Conservation (phyloP, 2,329 filamentous ascomycete species). For the Aspergillus sclerotialis region DNA sequence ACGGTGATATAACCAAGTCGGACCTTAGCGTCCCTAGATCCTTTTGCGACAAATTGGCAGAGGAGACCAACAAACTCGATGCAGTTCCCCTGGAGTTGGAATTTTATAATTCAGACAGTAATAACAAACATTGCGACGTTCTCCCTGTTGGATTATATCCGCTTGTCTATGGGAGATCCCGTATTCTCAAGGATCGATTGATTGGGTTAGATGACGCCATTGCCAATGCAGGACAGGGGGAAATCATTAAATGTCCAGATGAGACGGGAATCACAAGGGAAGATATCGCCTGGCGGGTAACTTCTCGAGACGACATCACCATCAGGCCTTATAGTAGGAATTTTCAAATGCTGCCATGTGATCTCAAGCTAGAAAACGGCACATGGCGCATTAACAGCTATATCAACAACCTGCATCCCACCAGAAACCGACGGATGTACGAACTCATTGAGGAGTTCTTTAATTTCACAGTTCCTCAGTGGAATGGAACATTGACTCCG, state of each 20-base stretch:
- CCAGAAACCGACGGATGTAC: conserved; percentile 28
- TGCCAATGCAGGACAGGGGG: conserved; percentile 15
- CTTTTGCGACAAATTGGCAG: conserved; percentile 36
- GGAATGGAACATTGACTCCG: conserved; percentile 22
- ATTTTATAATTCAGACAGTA: conserved; percentile 56
- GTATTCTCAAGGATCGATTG: conserved; percentile 18
- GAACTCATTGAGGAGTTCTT: conserved; percentile 31
- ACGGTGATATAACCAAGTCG: conserved; percentile 48
- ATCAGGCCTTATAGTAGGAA: conserved; percentile 23
- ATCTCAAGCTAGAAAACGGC: conserved; percentile 27
- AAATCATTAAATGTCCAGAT: conserved; percentile 16
- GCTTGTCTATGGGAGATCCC: conserved; percentile 33
- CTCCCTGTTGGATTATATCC: conserved; percentile 60
- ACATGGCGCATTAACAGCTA: conserved; percentile 32
- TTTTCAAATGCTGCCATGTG: conserved; percentile 42
- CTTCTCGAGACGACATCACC: conserved; percentile 19
- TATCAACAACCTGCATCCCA: conserved; percentile 42
- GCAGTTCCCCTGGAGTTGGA: conserved; percentile 42
- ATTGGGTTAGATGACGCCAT: conserved; percentile 21
- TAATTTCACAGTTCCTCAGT: conserved; percentile 18
- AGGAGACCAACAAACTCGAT: conserved; percentile 44
- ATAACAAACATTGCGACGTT: conserved; percentile 52
- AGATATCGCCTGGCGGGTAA: conserved; percentile 24
- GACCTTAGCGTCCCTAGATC: conserved; percentile 39
- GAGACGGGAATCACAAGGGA: conserved; percentile 24